Evolutionary conservation across 2,329 filamentous ascomycete genomes (phyloP).

Genomic region (Talaromyces sp.): DNA sequence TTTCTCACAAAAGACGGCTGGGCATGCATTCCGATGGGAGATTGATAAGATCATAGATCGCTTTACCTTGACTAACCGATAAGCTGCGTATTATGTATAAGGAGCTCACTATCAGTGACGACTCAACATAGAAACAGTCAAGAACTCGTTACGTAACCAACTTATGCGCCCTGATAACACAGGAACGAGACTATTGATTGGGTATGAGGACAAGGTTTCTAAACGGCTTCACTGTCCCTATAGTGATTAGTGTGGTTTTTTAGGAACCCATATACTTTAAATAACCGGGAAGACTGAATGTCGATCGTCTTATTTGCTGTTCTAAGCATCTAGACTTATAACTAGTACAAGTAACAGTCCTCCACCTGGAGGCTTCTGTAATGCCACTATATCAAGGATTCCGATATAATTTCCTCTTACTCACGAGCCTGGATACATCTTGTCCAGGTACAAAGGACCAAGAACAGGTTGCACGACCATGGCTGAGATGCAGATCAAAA

Average conservation of each 20-base stretch:
- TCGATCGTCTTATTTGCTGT: not conserved
- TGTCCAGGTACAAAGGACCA: too few species aligned
- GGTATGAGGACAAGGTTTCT: not conserved
- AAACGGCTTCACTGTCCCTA: not conserved
- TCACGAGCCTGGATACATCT: not conserved
- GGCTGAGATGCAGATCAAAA: not conserved
- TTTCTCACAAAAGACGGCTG: not conserved
- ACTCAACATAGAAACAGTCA: not conserved
- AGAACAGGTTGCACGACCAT: too few species aligned
- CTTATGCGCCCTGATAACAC: not conserved
- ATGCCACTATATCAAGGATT: not conserved
- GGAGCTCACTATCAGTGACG: not conserved
- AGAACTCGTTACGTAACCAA: not conserved
- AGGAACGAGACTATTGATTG: not conserved
- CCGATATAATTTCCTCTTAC: not conserved
- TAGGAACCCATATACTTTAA: not conserved
- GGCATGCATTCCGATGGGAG: not conserved
- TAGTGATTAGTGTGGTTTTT: not conserved
- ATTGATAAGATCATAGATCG: not conserved
- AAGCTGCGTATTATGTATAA: not conserved
- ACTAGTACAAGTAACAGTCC: not conserved
- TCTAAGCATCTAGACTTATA: not conserved
- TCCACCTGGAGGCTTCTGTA: not conserved
- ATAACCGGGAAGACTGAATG: not conserved
- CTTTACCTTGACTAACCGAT: not conserved